These are phyloP conservation scores for Sarocladium kiliense DNA, from an alignment of 2,329 filamentous ascomycete species.

Conservation along the genomic window DNA sequence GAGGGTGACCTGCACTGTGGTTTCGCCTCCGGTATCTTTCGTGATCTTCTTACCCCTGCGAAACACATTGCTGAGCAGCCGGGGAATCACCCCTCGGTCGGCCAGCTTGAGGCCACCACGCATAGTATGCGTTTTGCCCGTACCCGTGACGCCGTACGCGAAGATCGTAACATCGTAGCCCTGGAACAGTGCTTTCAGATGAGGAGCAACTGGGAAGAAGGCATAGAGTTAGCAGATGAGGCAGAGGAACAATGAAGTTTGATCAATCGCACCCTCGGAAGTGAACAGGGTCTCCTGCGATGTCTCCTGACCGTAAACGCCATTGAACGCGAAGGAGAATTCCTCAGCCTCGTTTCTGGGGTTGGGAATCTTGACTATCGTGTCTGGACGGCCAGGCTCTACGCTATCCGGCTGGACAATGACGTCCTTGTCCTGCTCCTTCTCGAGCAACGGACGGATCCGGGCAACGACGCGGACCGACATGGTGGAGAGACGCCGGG, in stretches of 20 bases:
- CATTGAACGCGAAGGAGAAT: conserved; percentile 92
- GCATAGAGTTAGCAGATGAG: conserved; percentile 7
- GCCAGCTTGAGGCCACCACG: conserved; percentile 81
- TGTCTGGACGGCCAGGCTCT: conserved; percentile 56
- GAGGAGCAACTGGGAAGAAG: conserved; percentile 64
- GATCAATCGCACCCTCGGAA: conserved; percentile 63
- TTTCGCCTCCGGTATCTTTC: conserved; percentile 70
- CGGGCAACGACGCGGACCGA: conserved; percentile 83
- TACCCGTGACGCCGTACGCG: conserved; percentile 89
- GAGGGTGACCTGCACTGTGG: conserved; percentile 66
- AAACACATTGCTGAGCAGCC: conserved; percentile 80
- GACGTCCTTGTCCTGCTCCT: conserved; percentile 80
- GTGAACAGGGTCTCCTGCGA: conserved; percentile 87
- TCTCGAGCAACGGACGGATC: conserved; percentile 80
- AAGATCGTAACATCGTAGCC: conserved; percentile 87
- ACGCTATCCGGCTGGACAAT: conserved; percentile 68
- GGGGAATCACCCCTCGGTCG: conserved; percentile 82
- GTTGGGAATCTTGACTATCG: conserved; percentile 81
- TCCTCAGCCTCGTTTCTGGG: conserved; percentile 89
- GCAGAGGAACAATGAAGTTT: neutral
- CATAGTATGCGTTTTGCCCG: conserved; percentile 96
- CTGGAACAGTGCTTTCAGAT: conserved; percentile 86
- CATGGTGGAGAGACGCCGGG: conserved; percentile 32
- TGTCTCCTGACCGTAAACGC: conserved; percentile 76
- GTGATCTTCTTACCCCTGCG: conserved; percentile 77